Evolutionary conservation across 164 flowering plant genomes (phyloP).

Genomic region (Umbellularia californica): DNA sequence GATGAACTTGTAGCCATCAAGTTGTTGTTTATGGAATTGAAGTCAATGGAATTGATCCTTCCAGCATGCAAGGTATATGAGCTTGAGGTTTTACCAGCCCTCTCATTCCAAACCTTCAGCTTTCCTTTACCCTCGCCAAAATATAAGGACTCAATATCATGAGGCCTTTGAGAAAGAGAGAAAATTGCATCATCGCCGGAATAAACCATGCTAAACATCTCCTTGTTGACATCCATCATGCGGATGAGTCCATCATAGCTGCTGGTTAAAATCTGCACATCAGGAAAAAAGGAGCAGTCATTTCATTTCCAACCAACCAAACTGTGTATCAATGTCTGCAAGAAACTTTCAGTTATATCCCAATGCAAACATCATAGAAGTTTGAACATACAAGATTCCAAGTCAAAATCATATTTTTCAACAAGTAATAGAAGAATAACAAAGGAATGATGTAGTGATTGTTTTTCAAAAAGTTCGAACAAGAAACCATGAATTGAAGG

Average conservation of each 20-base stretch:
- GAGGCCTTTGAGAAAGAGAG: slow-evolving; percentile 51
- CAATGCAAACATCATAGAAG: too few relatives aligned
- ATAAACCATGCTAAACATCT: slow-evolving; percentile 56
- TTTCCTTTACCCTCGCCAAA: slow-evolving; percentile 67
- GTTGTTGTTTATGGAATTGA: slow-evolving; percentile 45
- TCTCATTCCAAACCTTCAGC: slow-evolving; percentile 57
- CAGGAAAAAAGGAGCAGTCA: neutral
- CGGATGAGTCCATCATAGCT: slow-evolving; percentile 74
- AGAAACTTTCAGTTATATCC: too few relatives aligned
- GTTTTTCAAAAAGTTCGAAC: too few relatives aligned
- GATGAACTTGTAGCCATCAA: slow-evolving; percentile 85
- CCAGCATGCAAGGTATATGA: slow-evolving; percentile 50
- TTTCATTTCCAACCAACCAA: neutral
- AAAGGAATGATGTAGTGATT: too few relatives aligned
- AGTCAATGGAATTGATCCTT: slow-evolving; percentile 82
- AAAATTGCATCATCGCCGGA: slow-evolving; percentile 44
- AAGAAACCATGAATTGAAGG: too few relatives aligned
- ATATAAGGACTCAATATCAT: slow-evolving; percentile 43
- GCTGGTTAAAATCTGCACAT: slow-evolving; percentile 59
- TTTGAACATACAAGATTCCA: too few relatives aligned
- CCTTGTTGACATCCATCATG: slow-evolving; percentile 74
- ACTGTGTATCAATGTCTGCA: too few relatives aligned
- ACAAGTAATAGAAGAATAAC: too few relatives aligned
- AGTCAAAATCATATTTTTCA: too few relatives aligned
- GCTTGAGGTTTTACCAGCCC: slow-evolving; percentile 39